phyloP scores from a whole-genome alignment of 176 grass and related monocot genomes.

The Eleusine indica region DNA sequence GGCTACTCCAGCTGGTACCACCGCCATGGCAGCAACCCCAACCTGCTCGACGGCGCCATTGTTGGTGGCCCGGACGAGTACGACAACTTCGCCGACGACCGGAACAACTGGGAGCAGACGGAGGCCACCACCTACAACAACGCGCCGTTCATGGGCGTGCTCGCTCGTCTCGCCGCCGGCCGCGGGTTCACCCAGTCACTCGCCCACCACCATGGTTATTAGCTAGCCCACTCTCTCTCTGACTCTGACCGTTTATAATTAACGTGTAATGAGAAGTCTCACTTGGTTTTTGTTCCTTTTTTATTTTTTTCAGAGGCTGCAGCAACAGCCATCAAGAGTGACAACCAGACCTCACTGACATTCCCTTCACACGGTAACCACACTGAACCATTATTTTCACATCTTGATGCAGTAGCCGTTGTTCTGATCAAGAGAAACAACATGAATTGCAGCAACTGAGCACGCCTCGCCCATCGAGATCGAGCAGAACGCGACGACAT shows the following conservation, averaged over 20 bases:
- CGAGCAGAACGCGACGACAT: constrained; percentile 56
- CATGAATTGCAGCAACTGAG: constrained; percentile 34
- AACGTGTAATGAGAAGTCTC: too few relatives aligned
- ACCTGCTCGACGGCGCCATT: constrained; percentile 76
- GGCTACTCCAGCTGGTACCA: constrained; percentile 64
- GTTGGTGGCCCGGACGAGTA: constrained; percentile 74
- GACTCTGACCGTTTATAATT: too few relatives aligned
- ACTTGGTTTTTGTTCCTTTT: neutral
- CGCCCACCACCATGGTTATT: neutral
- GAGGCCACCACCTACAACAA: constrained; percentile 93
- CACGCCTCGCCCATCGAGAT: constrained; percentile 44
- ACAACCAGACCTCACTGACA: constrained; percentile 43
- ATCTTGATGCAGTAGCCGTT: neutral
- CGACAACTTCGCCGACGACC: constrained; percentile 77
- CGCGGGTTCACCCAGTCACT: constrained; percentile 44
- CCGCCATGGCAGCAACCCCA: constrained; percentile 60
- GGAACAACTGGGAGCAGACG: constrained; percentile 89
- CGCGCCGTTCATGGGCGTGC: constrained; percentile 72
- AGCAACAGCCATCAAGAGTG: constrained; percentile 23
- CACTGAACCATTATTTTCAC: neutral
- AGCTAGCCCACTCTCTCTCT: too few relatives aligned
- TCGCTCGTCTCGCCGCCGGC: constrained; percentile 61
- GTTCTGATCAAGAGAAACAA: neutral
- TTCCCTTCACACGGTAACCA: constrained; percentile 52
- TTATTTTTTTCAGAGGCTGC: constrained; percentile 37